Percentiles rank a stretch among this genome's conserved stretches.
Evolutionary conservation across 1,284 basidiomycete species (phyloP).

Genomic region (Phlebopus sp.): DNA sequence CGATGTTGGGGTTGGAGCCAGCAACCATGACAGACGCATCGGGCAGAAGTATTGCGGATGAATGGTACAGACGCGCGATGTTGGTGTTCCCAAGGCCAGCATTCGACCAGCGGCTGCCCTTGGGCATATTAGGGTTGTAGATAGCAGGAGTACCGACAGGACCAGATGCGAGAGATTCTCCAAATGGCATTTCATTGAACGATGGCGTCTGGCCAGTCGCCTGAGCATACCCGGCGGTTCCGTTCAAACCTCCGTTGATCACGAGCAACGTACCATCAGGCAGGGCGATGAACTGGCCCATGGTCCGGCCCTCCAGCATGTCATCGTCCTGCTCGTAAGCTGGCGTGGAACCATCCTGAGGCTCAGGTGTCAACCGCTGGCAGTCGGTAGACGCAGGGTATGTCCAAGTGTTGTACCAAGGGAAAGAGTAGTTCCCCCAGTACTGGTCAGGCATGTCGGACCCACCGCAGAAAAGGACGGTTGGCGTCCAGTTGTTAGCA

Average conservation of each 20-base stretch:
- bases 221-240: constrained; percentile 69
- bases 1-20: constrained; percentile 92
- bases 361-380: constrained; percentile 79
- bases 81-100: constrained; percentile 57
- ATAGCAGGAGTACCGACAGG: constrained; percentile 72
- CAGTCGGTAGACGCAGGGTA: constrained; percentile 64
- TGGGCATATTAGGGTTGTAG: constrained; percentile 67
- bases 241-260: constrained; percentile 77
- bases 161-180: constrained; percentile 61
- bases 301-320: constrained; percentile 73
- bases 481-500: constrained; percentile 84
- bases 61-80: constrained; percentile 85
- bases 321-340: constrained; percentile 70
- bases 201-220: constrained; percentile 47
- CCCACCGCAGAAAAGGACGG: constrained; percentile 89
- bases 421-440: constrained; percentile 73
- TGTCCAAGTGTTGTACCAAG: constrained; percentile 62
- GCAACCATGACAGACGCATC: constrained; percentile 86
- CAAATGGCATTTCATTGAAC: constrained; percentile 55
- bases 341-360: constrained; percentile 54
- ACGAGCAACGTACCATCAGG: constrained; percentile 74
- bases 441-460: constrained; percentile 68
- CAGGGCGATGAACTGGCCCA: constrained; percentile 85
- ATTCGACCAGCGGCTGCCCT: constrained; percentile 73
- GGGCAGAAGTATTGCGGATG: constrained; percentile 83